phyloP scores from a whole-genome alignment of 1,284 basidiomycete species.

The Puccinia novopanici region DNA sequence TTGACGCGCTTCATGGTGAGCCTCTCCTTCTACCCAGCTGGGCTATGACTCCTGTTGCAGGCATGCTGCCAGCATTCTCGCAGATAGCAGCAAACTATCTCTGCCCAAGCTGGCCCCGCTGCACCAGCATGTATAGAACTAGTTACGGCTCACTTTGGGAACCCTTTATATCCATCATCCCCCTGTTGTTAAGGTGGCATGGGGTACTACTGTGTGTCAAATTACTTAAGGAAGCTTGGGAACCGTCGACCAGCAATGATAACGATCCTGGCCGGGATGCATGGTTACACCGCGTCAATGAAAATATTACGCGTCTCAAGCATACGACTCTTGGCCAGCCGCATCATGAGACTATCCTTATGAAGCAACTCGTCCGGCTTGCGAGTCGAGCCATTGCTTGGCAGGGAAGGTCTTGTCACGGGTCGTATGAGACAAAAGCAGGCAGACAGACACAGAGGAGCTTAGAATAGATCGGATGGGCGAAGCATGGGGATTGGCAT shows the following conservation, averaged over 20 bases:
- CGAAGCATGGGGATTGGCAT: slow-evolving; percentile 14
- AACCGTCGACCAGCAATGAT: slow-evolving; percentile 13
- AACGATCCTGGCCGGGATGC: slow-evolving; percentile 8
- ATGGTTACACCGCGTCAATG: slow-evolving; percentile 27
- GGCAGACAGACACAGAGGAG: slow-evolving; percentile 3
- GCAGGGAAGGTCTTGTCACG: neutral
- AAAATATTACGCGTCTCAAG: slow-evolving; percentile 19
- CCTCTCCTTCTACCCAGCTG: too few species aligned
- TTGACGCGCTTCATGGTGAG: too few species aligned
- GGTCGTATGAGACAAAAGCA: neutral
- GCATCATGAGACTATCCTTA: slow-evolving; percentile 4
- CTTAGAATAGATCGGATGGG: slow-evolving; percentile 11
- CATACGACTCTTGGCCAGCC: neutral
- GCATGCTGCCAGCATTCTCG: too few species aligned
- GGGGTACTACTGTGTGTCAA: neutral
- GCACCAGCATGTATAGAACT: too few species aligned
- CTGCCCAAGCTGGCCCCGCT: too few species aligned
- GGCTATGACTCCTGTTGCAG: too few species aligned
- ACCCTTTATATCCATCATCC: too few species aligned
- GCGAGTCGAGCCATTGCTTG: slow-evolving; percentile 12
- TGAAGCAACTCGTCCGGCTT: neutral
- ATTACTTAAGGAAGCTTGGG: neutral
- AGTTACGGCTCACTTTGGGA: too few species aligned
- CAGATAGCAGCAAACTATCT: too few species aligned
- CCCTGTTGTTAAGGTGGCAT: neutral